Base-by-base conservation (phyloP, 2,329 filamentous ascomycete species). In the Microascus cirrosus region DNA sequence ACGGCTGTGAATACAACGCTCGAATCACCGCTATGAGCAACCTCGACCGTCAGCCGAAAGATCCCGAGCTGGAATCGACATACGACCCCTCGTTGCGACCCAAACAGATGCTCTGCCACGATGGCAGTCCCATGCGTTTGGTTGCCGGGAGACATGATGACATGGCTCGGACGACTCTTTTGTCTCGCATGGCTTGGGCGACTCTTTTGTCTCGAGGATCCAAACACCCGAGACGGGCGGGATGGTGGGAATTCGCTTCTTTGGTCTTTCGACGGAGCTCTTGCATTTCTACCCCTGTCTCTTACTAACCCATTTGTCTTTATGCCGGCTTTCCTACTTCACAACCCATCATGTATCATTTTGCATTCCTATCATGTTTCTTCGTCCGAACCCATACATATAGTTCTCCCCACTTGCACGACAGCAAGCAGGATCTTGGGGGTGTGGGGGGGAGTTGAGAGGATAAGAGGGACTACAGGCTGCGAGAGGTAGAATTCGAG, bases 401-500 rank as follows among this genome's bases (percentile, higher is more conserved):
- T 50, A 50, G 36, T n/a, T 22, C 7, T 5, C 45, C 45, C 45
- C 45, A 50, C 45, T 50, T 50, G 45, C 22, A 13, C 24, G 45
- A 22, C n/a, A 8, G 45, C 61, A 63, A 64, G 65, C 65, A 66
- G 63, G 54, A 54, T 56, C 56, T 39, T 48, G 51, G 56, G 51
- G 58, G 54, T 36, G 48, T 34, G 52, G 42, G 45, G 24, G 32
- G 13, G 28, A 54, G 45, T 22, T 20, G 35, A 56, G 51, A 59
- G 66, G 63, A 61, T 63, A 42, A 42, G 39, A 2, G 39, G 15
- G 39, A n/a, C 15, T 8, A 42, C 58, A 59, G 63, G 64, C 65
- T 66, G 63, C 63, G 64, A 62, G 62, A 63, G 65, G 63, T n/a
- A 45, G n/a, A 42, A 60, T 64, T 20, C 13, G 5, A 20, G 22